These are phyloP conservation scores for Termitomyces sp. DNA, from an alignment of 768 basidiomycete species.

Conservation along the genomic window DNA sequence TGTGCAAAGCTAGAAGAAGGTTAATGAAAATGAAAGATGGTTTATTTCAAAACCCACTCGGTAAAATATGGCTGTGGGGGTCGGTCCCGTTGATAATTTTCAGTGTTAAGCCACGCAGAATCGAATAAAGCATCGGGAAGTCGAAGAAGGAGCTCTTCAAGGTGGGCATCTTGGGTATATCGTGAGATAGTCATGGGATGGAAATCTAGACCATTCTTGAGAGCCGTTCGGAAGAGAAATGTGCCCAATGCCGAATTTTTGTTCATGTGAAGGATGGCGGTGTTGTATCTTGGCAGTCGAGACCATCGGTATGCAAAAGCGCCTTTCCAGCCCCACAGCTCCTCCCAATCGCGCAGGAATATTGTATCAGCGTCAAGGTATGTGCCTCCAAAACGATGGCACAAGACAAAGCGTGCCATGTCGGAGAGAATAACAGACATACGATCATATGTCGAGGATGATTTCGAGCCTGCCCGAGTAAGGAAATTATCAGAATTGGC, in stretches of 20 bases:
- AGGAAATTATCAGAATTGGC: slow-evolving; percentile 41
- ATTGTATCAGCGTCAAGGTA: slow-evolving; percentile 98
- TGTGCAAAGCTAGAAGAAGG: slow-evolving; percentile 64
- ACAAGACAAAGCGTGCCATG: slow-evolving; percentile 96
- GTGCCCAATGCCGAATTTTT: slow-evolving; percentile 88
- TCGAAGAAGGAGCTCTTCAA: slow-evolving; percentile 80
- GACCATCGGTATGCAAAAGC: slow-evolving; percentile 98
- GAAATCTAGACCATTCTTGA: slow-evolving; percentile 93
- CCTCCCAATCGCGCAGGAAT: slow-evolving; percentile 96
- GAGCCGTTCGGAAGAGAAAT: slow-evolving; percentile 90
- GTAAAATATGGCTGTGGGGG: slow-evolving; percentile 95
- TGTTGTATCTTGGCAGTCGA: slow-evolving; percentile 90
- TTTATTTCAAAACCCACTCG: slow-evolving; percentile 44
- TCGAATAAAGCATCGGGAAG: slow-evolving; percentile 96
- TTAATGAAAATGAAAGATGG: not conserved
- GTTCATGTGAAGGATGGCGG: slow-evolving; percentile 92
- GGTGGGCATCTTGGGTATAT: slow-evolving; percentile 85
- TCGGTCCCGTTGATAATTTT: slow-evolving; percentile 85
- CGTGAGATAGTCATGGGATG: slow-evolving; percentile 94
- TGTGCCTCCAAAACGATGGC: slow-evolving; percentile 93
- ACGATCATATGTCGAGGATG: slow-evolving; percentile 80
- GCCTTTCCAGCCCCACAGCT: slow-evolving; percentile 95
- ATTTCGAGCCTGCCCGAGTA: slow-evolving; percentile 85
- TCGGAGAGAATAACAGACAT: slow-evolving; percentile 93
- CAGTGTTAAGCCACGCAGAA: slow-evolving; percentile 94